Evolutionary conservation across 176 grass and related monocot genomes (phyloP).

Genomic region (Triticum monococcum): DNA sequence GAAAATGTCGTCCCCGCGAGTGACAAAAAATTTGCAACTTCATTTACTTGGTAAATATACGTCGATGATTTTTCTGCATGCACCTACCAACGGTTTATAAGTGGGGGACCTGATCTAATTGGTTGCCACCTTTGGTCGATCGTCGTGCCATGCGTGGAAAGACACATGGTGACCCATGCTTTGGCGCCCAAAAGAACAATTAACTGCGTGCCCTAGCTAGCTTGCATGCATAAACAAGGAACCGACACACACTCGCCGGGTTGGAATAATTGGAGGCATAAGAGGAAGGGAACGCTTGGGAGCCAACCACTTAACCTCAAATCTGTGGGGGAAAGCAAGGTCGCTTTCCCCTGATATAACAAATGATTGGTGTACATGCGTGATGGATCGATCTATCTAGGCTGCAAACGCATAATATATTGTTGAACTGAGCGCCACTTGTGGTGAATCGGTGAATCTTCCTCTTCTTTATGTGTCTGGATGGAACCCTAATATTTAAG

Average conservation of each 20-base stretch:
- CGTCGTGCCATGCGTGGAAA: constrained; percentile 20
- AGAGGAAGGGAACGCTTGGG: constrained; percentile 6
- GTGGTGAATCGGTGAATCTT: background rate
- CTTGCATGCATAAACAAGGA: constrained; percentile 29
- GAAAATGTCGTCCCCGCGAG: background rate
- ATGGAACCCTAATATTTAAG: constrained; percentile 17
- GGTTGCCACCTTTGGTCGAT: background rate
- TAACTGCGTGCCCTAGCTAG: background rate
- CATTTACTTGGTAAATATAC: background rate
- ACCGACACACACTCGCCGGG: background rate
- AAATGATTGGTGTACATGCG: constrained; percentile 28
- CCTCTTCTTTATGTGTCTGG: background rate
- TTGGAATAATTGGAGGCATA: constrained; percentile 30
- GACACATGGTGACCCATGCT: constrained; percentile 15
- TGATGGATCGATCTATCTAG: background rate
- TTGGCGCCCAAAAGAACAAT: constrained; percentile 7
- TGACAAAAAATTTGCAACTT: too few relatives aligned
- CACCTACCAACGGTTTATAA: background rate
- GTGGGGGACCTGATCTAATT: background rate
- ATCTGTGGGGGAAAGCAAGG: constrained; percentile 3
- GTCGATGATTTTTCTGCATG: background rate
- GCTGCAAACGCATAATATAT: background rate
- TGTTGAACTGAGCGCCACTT: background rate
- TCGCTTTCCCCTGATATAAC: constrained; percentile 20
- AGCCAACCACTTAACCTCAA: constrained; percentile 36